These are phyloP conservation scores for Mortierella sp. DNA, from an alignment of 371 early-diverging fungal species.

Conservation along the genomic window DNA sequence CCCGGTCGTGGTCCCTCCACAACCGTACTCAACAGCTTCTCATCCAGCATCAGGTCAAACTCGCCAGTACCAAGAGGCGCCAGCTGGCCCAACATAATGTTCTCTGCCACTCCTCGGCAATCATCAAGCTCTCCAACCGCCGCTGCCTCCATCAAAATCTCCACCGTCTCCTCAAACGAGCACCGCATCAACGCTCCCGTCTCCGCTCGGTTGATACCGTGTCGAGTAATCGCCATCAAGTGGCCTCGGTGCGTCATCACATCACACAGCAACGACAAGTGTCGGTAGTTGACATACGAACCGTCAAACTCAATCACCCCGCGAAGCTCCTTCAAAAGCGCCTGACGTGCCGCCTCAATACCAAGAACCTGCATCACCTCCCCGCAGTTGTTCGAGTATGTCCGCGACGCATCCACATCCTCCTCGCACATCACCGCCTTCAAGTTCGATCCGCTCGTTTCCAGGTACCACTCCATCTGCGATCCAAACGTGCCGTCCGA, in stretches of 20 bases:
- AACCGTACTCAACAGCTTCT: slow-evolving; percentile 84
- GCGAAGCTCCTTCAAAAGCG: slow-evolving; percentile 93
- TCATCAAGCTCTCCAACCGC: slow-evolving; percentile 93
- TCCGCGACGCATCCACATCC: slow-evolving; percentile 85
- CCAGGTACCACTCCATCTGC: slow-evolving; percentile 87
- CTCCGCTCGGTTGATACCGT: slow-evolving; percentile 98
- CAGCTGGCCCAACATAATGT: slow-evolving; percentile 98
- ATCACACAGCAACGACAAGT: slow-evolving; percentile 96
- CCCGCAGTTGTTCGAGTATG: slow-evolving; percentile 93
- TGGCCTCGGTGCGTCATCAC: slow-evolving; percentile 98
- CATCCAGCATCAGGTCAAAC: slow-evolving; percentile 93
- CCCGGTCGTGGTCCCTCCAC: slow-evolving; percentile 54
- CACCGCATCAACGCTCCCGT: slow-evolving; percentile 97
- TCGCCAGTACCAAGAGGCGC: slow-evolving; percentile 99
- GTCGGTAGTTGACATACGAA: slow-evolving; percentile 99
- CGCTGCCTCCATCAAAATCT: slow-evolving; percentile 98
- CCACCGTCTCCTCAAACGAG: slow-evolving; percentile 99
- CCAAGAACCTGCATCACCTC: slow-evolving; percentile 97
- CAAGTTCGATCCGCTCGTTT: slow-evolving; percentile 98
- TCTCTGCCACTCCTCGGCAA: slow-evolving; percentile 97
- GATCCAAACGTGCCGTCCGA: slow-evolving; percentile 75
- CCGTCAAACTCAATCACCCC: slow-evolving; percentile 98
- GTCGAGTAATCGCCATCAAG: slow-evolving; percentile 98
- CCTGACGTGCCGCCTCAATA: slow-evolving; percentile 97
- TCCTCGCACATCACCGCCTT: slow-evolving; percentile 87